Percentiles rank a stretch among this genome's conserved stretches.
phyloP scores from a whole-genome alignment of 2,329 filamentous ascomycete species.

The Botryotinia calthae region DNA sequence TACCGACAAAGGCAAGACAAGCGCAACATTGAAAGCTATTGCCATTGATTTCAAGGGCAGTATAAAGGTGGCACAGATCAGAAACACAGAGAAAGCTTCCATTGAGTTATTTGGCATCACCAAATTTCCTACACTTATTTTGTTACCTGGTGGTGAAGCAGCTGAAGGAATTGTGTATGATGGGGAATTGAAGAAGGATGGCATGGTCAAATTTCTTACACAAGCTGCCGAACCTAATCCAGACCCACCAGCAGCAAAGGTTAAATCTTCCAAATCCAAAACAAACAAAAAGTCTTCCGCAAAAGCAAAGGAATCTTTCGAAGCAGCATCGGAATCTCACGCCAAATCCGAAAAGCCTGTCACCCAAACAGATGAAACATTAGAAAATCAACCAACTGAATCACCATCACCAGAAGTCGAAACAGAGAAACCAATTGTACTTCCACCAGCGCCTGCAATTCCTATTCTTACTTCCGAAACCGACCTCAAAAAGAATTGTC shows the following conservation, averaged over 20 bases:
- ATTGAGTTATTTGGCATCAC: conserved; percentile 73
- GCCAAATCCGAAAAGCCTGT: conserved; percentile 48
- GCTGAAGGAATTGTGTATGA: conserved; percentile 70
- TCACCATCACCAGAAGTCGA: conserved; percentile 43
- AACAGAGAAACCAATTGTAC: conserved; percentile 43
- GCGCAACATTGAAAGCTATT: conserved; percentile 75
- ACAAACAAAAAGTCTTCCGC: conserved; percentile 39
- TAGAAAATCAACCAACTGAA: conserved; percentile 52
- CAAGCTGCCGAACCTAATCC: conserved; percentile 77
- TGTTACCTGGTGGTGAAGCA: conserved; percentile 67
- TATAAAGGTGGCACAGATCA: conserved; percentile 77
- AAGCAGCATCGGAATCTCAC: conserved; percentile 51
- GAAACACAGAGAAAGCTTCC: conserved; percentile 59
- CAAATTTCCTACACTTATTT: conserved; percentile 75
- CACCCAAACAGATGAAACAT: conserved; percentile 49
- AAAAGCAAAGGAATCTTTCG: conserved; percentile 47
- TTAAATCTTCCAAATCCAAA: conserved; percentile 45
- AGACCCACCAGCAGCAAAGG: conserved; percentile 57
- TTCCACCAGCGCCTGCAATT: conserved; percentile 61
- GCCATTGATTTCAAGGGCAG: conserved; percentile 87
- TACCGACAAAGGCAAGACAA: conserved; percentile 87
- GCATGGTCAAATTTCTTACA: conserved; percentile 78
- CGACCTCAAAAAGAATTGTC: conserved; percentile 67
- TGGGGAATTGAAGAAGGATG: conserved; percentile 81
- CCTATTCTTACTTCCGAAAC: conserved; percentile 60